phyloP scores from a whole-genome alignment of 2,329 filamentous ascomycete genomes.

The Canariomyces notabilis region DNA sequence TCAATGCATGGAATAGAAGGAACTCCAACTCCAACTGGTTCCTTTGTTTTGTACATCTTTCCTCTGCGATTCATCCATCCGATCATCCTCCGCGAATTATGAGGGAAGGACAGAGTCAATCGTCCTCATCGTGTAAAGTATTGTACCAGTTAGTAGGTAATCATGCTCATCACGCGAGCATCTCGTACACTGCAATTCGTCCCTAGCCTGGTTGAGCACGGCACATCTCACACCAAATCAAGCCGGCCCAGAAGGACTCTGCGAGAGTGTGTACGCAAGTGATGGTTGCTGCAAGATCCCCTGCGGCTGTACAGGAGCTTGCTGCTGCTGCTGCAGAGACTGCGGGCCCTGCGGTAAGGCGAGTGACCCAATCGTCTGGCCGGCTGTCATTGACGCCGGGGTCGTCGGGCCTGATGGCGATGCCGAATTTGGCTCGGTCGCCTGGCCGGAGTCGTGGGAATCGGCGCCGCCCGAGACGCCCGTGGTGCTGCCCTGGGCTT shows the following conservation, averaged over 20 bases:
- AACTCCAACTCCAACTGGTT: too few relatives aligned
- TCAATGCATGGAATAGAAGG: too few relatives aligned
- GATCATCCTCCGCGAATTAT: too few relatives aligned
- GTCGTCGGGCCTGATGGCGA: conserved; percentile 17
- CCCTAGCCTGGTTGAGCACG: too few relatives aligned
- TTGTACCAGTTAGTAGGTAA: too few relatives aligned
- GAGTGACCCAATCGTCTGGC: conserved; percentile 3
- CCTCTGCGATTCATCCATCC: too few relatives aligned
- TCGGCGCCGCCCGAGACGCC: conserved; percentile 1
- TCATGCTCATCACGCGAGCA: too few relatives aligned
- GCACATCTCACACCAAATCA: conserved; percentile 2
- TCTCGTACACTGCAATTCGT: too few relatives aligned
- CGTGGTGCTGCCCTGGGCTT: conserved; percentile 8
- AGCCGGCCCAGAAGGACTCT: background rate
- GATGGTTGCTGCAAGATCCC: conserved; percentile 11
- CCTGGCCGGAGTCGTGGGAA: background rate
- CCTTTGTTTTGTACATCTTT: too few relatives aligned
- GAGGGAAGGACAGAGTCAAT: too few relatives aligned
- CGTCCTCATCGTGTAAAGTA: too few relatives aligned
- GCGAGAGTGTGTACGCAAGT: conserved; percentile 5
- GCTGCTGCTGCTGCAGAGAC: conserved; percentile 3
- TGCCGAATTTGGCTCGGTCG: conserved; percentile 13
- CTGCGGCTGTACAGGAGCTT: background rate
- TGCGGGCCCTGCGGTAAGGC: conserved; percentile 13
- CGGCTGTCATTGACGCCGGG: conserved; percentile 10